These are phyloP conservation scores for Begonia peltatifolia DNA, from an alignment of 306 rosid genomes.

Conservation along the genomic window DNA sequence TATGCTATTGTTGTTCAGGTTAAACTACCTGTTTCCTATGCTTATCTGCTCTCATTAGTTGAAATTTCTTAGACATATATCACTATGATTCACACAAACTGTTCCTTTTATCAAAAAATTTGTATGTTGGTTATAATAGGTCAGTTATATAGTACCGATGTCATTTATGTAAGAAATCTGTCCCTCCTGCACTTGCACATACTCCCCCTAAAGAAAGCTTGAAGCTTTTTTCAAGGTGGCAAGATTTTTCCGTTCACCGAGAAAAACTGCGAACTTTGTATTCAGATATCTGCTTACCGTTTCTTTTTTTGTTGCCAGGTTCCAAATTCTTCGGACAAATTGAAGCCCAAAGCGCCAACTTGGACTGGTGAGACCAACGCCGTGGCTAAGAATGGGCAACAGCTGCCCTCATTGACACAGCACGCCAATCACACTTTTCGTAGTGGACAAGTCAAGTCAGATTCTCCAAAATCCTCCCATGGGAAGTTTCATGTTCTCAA, in stretches of 20 bases:
- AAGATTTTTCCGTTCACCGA: too few relatives aligned
- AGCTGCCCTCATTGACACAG: slow-evolving; percentile 38
- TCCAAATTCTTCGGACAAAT: slow-evolving; percentile 67
- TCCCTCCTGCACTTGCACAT: too few relatives aligned
- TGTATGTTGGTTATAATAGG: too few relatives aligned
- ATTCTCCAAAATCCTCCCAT: slow-evolving; percentile 60
- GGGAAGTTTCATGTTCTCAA: slow-evolving; percentile 88
- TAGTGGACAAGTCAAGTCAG: slow-evolving; percentile 52
- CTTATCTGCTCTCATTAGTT: not conserved
- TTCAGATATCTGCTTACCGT: not conserved
- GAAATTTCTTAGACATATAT: too few relatives aligned
- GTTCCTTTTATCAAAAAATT: too few relatives aligned
- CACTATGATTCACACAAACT: too few relatives aligned
- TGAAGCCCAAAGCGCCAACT: slow-evolving; percentile 50
- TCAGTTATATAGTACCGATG: too few relatives aligned
- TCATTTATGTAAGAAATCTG: too few relatives aligned
- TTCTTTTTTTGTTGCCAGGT: slow-evolving; percentile 25
- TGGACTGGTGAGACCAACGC: slow-evolving; percentile 47
- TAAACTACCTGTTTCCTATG: too few relatives aligned
- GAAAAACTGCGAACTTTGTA: not conserved
- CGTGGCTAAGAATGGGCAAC: slow-evolving; percentile 45
- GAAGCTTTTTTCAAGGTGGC: slow-evolving; percentile 5
- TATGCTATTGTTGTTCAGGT: not conserved
- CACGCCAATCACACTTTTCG: slow-evolving; percentile 48
- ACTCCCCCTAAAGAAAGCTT: not conserved